phyloP scores from a whole-genome alignment of 1,284 basidiomycete genomes.

The Cystobasidium sp. region DNA sequence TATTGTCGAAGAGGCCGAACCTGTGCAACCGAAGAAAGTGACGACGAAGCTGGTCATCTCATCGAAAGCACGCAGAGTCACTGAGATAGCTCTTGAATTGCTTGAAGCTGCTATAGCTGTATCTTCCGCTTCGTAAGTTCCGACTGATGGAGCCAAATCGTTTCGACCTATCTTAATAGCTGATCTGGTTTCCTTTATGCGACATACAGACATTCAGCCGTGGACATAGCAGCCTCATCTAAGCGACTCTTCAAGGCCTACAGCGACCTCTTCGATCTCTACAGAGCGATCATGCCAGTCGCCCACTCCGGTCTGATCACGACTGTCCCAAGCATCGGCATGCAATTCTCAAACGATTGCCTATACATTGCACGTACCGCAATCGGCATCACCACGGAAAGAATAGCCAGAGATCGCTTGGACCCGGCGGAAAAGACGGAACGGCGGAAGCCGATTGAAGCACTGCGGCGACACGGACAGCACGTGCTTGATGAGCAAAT shows the following conservation, averaged over 20 bases:
- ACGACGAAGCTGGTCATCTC: conserved; percentile 55
- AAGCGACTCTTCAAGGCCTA: conserved; percentile 64
- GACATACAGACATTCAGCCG: not conserved
- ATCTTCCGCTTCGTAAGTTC: conserved; percentile 36
- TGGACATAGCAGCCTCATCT: conserved; percentile 44
- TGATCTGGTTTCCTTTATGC: not conserved
- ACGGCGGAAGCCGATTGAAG: conserved; percentile 1
- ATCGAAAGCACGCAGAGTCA: conserved; percentile 60
- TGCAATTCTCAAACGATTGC: conserved; percentile 88
- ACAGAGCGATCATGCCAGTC: conserved; percentile 79
- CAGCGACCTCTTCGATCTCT: conserved; percentile 75
- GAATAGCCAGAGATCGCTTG: conserved; percentile 43
- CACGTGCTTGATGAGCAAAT: conserved; percentile 46
- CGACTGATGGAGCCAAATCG: not conserved
- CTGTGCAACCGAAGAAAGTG: conserved; percentile 17
- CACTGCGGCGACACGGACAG: conserved; percentile 1
- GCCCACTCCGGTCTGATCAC: conserved; percentile 64
- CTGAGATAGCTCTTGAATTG: conserved; percentile 65
- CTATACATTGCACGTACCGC: conserved; percentile 65
- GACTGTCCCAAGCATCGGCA: conserved; percentile 65
- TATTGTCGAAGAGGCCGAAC: not conserved
- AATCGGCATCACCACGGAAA: conserved; percentile 57
- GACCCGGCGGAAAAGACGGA: not conserved
- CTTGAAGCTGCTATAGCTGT: conserved; percentile 50
- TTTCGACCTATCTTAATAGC: not conserved